Conservation (phyloP, 2,329 filamentous ascomycete genomes). For the Cladophialophora exuberans region DNA sequence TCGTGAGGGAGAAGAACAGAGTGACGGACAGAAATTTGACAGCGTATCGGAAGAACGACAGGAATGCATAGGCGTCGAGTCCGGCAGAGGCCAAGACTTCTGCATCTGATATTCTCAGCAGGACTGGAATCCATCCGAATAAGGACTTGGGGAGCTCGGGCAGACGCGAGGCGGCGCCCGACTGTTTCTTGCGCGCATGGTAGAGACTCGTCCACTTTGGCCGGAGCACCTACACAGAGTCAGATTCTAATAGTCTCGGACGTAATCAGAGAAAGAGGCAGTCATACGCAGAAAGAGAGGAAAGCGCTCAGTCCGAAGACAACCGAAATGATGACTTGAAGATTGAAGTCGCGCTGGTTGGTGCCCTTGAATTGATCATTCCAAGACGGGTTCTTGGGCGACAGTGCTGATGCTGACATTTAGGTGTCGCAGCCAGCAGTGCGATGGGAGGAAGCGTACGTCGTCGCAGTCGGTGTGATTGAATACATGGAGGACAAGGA, state of each 20-base stretch:
- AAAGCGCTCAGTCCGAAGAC: conserved; percentile 48
- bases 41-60: conserved; percentile 95
- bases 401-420: conserved; percentile 20
- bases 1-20: conserved; percentile 75
- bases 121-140: conserved; percentile 88
- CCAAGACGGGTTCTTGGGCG: conserved; percentile 28
- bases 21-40: conserved; percentile 79
- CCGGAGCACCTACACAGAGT: conserved; percentile 67
- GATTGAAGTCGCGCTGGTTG: conserved; percentile 43
- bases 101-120: conserved; percentile 84
- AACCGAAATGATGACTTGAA: conserved; percentile 50
- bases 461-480: too few relatives aligned
- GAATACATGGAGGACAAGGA: too few relatives aligned
- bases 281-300: conserved; percentile 50
- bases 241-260: conserved; percentile 2
- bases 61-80: conserved; percentile 92
- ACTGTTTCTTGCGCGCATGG: conserved; percentile 80
- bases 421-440: neutral
- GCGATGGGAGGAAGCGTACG: too few relatives aligned
- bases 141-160: conserved; percentile 81
- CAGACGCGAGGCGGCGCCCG: conserved; percentile 65
- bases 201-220: conserved; percentile 92
- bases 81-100: conserved; percentile 88
- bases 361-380: conserved; percentile 32
- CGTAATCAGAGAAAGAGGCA: neutral